phyloP scores from a whole-genome alignment of 768 basidiomycete species.

The Tephrocybe sp. region DNA sequence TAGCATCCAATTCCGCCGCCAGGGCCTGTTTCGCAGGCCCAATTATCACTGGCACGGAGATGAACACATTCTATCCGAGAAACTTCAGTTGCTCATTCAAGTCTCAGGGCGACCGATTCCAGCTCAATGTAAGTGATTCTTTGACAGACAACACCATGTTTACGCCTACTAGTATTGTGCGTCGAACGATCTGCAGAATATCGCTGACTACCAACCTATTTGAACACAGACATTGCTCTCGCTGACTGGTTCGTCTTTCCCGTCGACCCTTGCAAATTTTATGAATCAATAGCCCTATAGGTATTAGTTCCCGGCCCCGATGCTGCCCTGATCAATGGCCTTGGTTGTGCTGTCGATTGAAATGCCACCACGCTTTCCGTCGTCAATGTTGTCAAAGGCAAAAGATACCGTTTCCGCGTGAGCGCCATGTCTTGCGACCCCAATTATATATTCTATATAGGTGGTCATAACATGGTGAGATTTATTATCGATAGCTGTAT shows the following conservation, averaged over 20 bases:
- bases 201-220: neutral
- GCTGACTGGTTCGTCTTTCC: slow-evolving; percentile 24
- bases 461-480: no score
- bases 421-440: slow-evolving; percentile 46
- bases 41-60: slow-evolving; percentile 23
- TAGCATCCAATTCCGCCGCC: slow-evolving; percentile 19
- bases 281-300: slow-evolving; percentile 13
- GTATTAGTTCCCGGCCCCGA: slow-evolving; percentile 42
- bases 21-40: slow-evolving; percentile 24
- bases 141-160: slow-evolving; percentile 38
- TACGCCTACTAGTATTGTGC: slow-evolving; percentile 30
- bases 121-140: slow-evolving; percentile 45
- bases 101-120: slow-evolving; percentile 32
- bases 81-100: neutral
- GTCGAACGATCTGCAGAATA: slow-evolving; percentile 5
- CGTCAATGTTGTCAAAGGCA: slow-evolving; percentile 35
- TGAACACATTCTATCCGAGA: no score
- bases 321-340: slow-evolving; percentile 37
- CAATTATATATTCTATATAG: slow-evolving; percentile 23
- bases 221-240: slow-evolving; percentile 60
- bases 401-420: slow-evolving; percentile 53
- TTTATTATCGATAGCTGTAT: no score
- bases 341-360: slow-evolving; percentile 39
- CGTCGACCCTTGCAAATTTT: no score
- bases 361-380: slow-evolving; percentile 32